phyloP scores from a whole-genome alignment of 768 basidiomycete species.

The Naematelia aurantialba region DNA sequence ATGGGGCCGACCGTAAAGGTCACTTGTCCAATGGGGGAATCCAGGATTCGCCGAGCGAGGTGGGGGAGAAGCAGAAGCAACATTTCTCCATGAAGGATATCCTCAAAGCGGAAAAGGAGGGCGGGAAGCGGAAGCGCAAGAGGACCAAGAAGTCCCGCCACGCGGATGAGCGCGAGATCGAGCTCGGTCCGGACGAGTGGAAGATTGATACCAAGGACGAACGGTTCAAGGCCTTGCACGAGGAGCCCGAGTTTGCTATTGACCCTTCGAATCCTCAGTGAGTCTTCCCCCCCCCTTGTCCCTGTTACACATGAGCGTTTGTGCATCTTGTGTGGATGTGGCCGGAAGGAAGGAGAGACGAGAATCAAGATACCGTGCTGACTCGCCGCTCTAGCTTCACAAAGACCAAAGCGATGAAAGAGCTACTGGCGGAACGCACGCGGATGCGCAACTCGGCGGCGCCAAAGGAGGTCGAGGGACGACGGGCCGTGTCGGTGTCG shows the following conservation, averaged over 20 bases:
- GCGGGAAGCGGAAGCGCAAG: constrained; percentile 54
- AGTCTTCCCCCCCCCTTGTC: constrained; percentile 39
- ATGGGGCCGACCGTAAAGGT: background rate
- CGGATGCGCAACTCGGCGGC: constrained; percentile 13
- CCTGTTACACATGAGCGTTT: too few relatives aligned
- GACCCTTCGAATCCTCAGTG: constrained; percentile 94
- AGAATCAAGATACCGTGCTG: background rate
- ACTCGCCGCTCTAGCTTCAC: constrained; percentile 65
- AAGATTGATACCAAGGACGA: constrained; percentile 77
- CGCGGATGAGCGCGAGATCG: constrained; percentile 58
- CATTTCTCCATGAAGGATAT: constrained; percentile 84
- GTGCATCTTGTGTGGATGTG: too few relatives aligned
- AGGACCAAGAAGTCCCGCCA: constrained; percentile 56
- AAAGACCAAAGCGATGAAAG: constrained; percentile 85
- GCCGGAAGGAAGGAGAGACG: too few relatives aligned
- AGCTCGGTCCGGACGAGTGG: constrained; percentile 64
- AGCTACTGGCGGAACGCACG: constrained; percentile 77
- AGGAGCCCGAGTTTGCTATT: constrained; percentile 87
- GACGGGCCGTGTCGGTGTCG: constrained; percentile 16
- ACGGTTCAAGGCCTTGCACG: constrained; percentile 80
- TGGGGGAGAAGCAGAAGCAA: constrained; percentile 3
- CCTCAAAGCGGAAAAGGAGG: constrained; percentile 73
- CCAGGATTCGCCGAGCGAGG: background rate
- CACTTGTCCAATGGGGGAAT: background rate
- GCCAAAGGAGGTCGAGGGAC: constrained; percentile 6